Base-by-base conservation (phyloP, 371 early-diverging fungal species). In the Mortierella sp. region DNA sequence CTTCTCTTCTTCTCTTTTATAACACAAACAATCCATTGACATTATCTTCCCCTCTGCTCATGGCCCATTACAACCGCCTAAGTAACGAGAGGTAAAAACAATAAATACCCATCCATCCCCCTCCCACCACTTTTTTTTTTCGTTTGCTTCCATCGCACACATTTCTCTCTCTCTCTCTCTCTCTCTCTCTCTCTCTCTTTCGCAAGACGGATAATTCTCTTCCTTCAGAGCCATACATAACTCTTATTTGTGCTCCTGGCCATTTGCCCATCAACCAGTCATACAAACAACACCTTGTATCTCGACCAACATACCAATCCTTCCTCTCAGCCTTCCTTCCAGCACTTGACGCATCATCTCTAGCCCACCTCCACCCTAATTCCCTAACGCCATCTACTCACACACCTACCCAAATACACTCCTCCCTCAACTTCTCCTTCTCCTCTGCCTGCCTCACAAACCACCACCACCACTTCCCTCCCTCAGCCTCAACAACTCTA, bases 81-180 rank as follows among this genome's bases (percentile, higher is more conserved):
- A 61, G 34, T 50, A 50, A 48, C 74, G 55, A 69, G 74, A 46
- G 48, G 69, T 31, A 54, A 61, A 48, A 61, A 28, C 34, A 50
- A 69, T 74, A 79, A 55, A 73, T 44, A 43, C 76, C 43, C 69
- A 71, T 13, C 16, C 61, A 44, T 44, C n/a, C n/a, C 28, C 26
- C 55, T n/a, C 24, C 55, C 4, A 10, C 48, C 61, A 31, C 19
- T 61, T 61, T 59, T 34, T 37, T 64, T 21, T 34, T 37, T 21
- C 5, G 3, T 8, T 37, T 37, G 37, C 21, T 64, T 14, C 16
- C 16, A 11, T 50, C 16, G 14, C 50, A 1, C 50, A 50, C 43
- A 46, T 3, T 46, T 46, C 46, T 43, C 44, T 43, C 44, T 61
- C 61, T 61, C 28, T 34, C 28, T 26, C 16, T 31, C 19, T 3